phyloP scores from a whole-genome alignment of 805 yeast species.

The Ogataea philodendri region DNA sequence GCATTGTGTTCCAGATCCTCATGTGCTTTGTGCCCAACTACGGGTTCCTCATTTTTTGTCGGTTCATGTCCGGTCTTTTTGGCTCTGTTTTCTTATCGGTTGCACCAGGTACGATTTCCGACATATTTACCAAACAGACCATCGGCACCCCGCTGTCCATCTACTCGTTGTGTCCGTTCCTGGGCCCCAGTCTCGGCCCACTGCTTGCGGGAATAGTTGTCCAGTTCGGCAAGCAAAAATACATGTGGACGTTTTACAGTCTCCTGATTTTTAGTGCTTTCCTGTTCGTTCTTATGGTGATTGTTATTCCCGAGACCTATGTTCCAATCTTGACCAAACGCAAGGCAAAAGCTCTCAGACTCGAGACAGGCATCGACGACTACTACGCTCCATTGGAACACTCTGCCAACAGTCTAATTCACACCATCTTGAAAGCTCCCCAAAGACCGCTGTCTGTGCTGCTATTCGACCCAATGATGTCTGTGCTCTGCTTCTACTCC shows the following conservation, averaged over 20 bases:
- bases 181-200: conserved; percentile 74
- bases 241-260: conserved; percentile 73
- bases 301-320: conserved; percentile 43
- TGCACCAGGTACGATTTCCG: conserved; percentile 77
- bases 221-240: conserved; percentile 46
- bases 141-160: conserved; percentile 70
- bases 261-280: conserved; percentile 53
- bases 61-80: conserved; percentile 68
- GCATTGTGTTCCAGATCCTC: conserved; percentile 49
- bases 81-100: conserved; percentile 75
- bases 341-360: conserved; percentile 51
- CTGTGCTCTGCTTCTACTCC: conserved; percentile 51
- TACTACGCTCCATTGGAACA: conserved; percentile 43
- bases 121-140: conserved; percentile 57
- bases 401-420: conserved; percentile 35
- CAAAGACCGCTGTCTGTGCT: conserved; percentile 52
- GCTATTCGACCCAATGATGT: conserved; percentile 53
- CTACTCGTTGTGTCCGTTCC: conserved; percentile 59
- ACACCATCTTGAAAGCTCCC: conserved; percentile 44
- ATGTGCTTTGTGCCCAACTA: conserved; percentile 58
- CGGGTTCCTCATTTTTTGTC: conserved; percentile 60
- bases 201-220: conserved; percentile 58
- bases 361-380: conserved; percentile 38
- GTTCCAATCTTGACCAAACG: conserved; percentile 48
- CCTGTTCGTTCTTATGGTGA: conserved; percentile 23